Base-by-base conservation (phyloP, 192 early-diverging fungal species). In the Spinellus fusiger region DNA sequence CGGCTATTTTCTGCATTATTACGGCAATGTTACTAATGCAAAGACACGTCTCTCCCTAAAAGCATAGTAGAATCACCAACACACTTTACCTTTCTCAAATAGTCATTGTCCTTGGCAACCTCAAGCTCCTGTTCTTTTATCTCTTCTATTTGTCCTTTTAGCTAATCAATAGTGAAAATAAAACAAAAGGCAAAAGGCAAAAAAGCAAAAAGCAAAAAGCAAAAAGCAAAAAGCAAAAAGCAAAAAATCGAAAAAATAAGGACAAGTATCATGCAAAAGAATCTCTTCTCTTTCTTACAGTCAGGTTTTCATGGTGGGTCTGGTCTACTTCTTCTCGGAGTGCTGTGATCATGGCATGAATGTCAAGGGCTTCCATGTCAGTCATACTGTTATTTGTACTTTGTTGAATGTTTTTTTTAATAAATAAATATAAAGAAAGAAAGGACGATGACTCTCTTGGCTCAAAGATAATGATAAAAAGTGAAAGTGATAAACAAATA, bases 321-420 rank as follows among this genome's bases (percentile, higher is more conserved):
- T 62, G 50, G 40, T 61, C 49, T 18, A 65, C 20, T 25, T 71
- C 37, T 12, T 71, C 37, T 26, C 65, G 69, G 38, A 71, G 34
- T 0, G 48, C 23, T 29, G 49, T n/a, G 16, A 71, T 56, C 29
- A 71, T 59, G 16, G 26, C 18, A 2, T 59, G 28, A 37, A 71
- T 50, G 10, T 65, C 69, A 57, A 47, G 53, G 27, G 57, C 35
- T n/a, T 57, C 27, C 63, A 61, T 71, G 59, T 57, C 13, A 13
- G 34, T 34, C 15, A 23, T 46, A 35, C 29, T 64, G 27, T n/a
- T 56, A 50, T 46, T 18, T 46, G n/a, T n/a, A n/a, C n/a, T n/a
- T n/a, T n/a, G n/a, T n/a, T n/a, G n/a, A n/a, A n/a, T n/a, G n/a
- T n/a, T n/a, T n/a, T n/a, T n/a, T n/a, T n/a, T n/a, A n/a, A n/a